Percentiles rank a stretch among this genome's conserved stretches.
phyloP scores from a whole-genome alignment of 1,139 yeast genomes.

The Barnettozyma hawaiiensis region DNA sequence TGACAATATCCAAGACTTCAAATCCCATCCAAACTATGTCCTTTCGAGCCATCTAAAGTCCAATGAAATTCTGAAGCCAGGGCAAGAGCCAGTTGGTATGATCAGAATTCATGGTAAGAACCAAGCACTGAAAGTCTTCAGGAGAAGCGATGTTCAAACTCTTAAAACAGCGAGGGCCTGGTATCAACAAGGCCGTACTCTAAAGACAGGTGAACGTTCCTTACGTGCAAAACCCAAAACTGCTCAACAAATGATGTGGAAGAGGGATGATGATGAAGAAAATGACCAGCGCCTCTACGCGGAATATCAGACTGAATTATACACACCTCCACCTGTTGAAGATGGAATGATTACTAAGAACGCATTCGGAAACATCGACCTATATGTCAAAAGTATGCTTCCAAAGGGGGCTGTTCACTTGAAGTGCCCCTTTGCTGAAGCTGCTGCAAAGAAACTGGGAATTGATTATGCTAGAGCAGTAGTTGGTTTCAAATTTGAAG shows the following conservation, averaged over 20 bases:
- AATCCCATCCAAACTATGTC: conserved; percentile 83
- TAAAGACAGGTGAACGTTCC: conserved; percentile 68
- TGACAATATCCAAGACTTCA: conserved; percentile 71
- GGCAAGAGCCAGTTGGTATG: conserved; percentile 64
- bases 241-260: conserved; percentile 17
- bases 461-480: conserved; percentile 87
- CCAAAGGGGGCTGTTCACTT: conserved; percentile 77
- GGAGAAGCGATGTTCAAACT: conserved; percentile 55
- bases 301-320: conserved; percentile 68
- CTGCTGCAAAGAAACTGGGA: conserved; percentile 65
- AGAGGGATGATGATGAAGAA: conserved; percentile 33
- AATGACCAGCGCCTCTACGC: conserved; percentile 64
- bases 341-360: conserved; percentile 70
- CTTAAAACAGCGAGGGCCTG: conserved; percentile 78
- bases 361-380: conserved; percentile 76
- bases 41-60: conserved; percentile 66
- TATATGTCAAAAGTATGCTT: conserved; percentile 71
- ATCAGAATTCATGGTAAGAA: conserved; percentile 41
- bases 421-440: conserved; percentile 46
- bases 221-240: conserved; percentile 38
- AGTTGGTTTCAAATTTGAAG: conserved; percentile 72
- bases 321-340: conserved; percentile 53
- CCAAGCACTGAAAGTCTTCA: conserved; percentile 49
- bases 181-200: conserved; percentile 74
- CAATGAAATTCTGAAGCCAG: conserved; percentile 69